Conservation (phyloP, 129 eudicot genomes). For the Artemisia annua region DNA sequence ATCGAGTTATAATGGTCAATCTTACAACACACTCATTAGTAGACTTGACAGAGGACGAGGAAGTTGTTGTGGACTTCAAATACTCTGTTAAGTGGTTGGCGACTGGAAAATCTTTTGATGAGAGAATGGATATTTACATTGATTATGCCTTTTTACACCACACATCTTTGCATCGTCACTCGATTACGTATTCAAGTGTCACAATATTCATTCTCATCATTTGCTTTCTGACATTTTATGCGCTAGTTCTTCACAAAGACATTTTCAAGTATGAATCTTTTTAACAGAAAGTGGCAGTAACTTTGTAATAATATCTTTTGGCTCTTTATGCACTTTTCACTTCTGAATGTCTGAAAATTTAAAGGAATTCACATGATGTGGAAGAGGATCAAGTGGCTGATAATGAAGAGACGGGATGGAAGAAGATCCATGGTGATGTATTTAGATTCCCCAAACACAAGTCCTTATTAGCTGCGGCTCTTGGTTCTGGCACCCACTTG, state of each 20-base stretch:
- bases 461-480: conserved; percentile 66
- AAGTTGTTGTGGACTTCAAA: conserved; percentile 48
- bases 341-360: not conserved
- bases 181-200: conserved; percentile 54
- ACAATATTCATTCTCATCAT: conserved; percentile 50
- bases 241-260: conserved; percentile 68
- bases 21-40: conserved; percentile 15
- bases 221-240: conserved; percentile 39
- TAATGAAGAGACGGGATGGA: conserved; percentile 77
- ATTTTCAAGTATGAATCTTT: conserved; percentile 51
- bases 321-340: conserved; percentile 3
- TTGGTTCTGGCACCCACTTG: conserved; percentile 73
- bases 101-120: conserved; percentile 45
- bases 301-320: not conserved
- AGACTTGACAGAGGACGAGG: conserved; percentile 54
- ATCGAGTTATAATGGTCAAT: conserved; percentile 55
- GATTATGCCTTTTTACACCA: conserved; percentile 39
- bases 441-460: conserved; percentile 68
- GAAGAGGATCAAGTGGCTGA: conserved; percentile 46
- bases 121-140: conserved; percentile 61
- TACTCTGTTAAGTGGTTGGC: conserved; percentile 65
- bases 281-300: no score
- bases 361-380: conserved; percentile 61
- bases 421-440: conserved; percentile 77
- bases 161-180: conserved; percentile 47